Conservation (phyloP, 1,284 basidiomycete genomes). For the Polyporus tsugae region DNA sequence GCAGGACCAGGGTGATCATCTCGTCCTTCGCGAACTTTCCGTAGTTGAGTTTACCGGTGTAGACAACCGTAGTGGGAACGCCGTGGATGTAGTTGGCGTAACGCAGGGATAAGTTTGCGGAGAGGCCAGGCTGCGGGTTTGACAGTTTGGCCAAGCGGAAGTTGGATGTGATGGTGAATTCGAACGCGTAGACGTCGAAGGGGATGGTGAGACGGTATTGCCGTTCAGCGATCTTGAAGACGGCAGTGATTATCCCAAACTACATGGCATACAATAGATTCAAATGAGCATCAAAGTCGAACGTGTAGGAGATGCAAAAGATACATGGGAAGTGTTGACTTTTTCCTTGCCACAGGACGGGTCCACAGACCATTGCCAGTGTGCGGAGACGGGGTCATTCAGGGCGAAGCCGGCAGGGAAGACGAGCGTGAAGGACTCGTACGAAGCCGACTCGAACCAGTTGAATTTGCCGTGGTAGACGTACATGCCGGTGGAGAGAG, state of each 20-base stretch:
- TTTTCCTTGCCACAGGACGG: not conserved
- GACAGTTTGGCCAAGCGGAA: not conserved
- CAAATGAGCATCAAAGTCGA: not conserved
- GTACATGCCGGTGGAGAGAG: not conserved
- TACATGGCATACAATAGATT: not conserved
- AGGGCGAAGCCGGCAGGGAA: slow-evolving; percentile 1
- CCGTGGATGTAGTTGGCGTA: not conserved
- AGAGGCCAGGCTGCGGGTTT: not conserved
- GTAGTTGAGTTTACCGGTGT: slow-evolving; percentile 8
- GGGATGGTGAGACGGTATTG: not conserved
- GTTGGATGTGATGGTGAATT: not conserved
- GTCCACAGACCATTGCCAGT: slow-evolving; percentile 5
- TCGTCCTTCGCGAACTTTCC: not conserved
- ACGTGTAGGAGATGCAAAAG: not conserved
- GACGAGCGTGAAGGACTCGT: slow-evolving; percentile 5
- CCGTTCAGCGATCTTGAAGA: not conserved
- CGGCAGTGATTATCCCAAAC: not conserved
- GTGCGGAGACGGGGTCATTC: slow-evolving; percentile 6
- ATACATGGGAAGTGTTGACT: not conserved
- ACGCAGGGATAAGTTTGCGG: not conserved
- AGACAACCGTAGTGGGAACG: not conserved
- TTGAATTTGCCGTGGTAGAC: not conserved
- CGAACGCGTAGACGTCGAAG: not conserved
- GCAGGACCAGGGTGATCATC: slow-evolving; percentile 2
- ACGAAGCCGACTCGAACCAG: not conserved